Base-by-base conservation (phyloP, 306 rosid species). In the Ziziphus jujuba region DNA sequence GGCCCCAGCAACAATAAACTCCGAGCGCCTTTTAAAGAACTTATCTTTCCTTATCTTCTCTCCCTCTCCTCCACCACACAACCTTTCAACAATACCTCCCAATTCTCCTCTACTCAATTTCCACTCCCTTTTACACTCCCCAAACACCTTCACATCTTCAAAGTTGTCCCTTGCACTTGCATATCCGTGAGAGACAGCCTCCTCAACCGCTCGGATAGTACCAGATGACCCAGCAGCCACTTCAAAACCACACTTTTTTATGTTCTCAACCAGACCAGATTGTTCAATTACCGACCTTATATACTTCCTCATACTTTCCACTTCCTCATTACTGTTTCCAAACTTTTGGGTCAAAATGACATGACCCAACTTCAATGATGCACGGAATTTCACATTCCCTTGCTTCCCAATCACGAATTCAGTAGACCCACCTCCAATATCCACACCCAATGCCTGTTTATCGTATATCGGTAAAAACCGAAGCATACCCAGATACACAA, bases 401-500 rank as follows among this genome's bases (percentile, higher is more conserved):
- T 62, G 25, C 47, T 67, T 72, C 45, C 84, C 81, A 47, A 80
- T 63, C 17, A 72, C 81, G 54, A 80, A 75, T 72, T 76, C 84
- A 47, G 84, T 80, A 48, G 84, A 72, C 70, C 84, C 84, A 45
- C 84, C 81, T 58, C 76, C 81, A 56, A 80, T 72, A 65, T 76
- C 84, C 12, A 76, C 78, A 35, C 69, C 70, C 53, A 80, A 33
- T 22, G 56, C 78, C 66, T 43, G 45, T 67, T 69, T 80, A 12
- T 63, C 70, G 48, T 57, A 52, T 22, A 72, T 5, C 23, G 81
- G 75, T 34, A 64, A 54, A 65, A 68, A 75, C 56, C 76, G 73
- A 59, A 72, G 72, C 81, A 61, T 66, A 54, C 84, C 78, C 65
- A 63, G 35, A 61, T 72, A 80, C 10, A 56, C 81, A 59, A 80